phyloP scores from a whole-genome alignment of 148 eudicot species.

The Oxyria digyna region DNA sequence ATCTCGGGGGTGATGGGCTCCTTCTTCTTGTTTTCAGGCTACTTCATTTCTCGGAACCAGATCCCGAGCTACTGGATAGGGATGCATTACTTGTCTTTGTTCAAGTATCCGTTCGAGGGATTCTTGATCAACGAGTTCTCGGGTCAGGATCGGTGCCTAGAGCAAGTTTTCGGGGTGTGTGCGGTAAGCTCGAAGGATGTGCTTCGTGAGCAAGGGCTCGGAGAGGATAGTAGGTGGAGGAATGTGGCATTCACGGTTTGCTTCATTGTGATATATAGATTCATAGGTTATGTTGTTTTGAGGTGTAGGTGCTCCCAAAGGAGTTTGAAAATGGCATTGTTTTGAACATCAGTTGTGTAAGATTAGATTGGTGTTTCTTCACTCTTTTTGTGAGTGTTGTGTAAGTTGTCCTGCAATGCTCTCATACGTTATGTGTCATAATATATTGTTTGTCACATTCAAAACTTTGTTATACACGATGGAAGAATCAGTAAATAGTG shows the following conservation, averaged over 20 bases:
- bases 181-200: slow-evolving; percentile 60
- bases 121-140: slow-evolving; percentile 85
- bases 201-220: slow-evolving; percentile 68
- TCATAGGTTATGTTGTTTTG: slow-evolving; percentile 69
- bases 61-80: slow-evolving; percentile 82
- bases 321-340: slow-evolving; percentile 30
- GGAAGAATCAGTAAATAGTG: not conserved
- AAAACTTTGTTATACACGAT: not conserved
- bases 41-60: slow-evolving; percentile 72
- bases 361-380: not conserved
- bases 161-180: slow-evolving; percentile 64
- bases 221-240: slow-evolving; percentile 64
- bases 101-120: slow-evolving; percentile 96
- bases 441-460: not conserved
- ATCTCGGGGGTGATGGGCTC: slow-evolving; percentile 91
- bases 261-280: slow-evolving; percentile 78
- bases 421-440: slow-evolving; percentile 2
- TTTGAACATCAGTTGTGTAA: slow-evolving; percentile 14
- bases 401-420: not conserved
- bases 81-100: slow-evolving; percentile 85
- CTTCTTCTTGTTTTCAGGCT: slow-evolving; percentile 86
- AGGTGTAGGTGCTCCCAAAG: slow-evolving; percentile 67
- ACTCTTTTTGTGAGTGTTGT: not conserved
- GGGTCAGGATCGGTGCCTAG: slow-evolving; percentile 46
- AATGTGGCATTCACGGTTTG: slow-evolving; percentile 64